phyloP scores from a whole-genome alignment of 441 rosid genomes.

The Erodium trifolium region DNA sequence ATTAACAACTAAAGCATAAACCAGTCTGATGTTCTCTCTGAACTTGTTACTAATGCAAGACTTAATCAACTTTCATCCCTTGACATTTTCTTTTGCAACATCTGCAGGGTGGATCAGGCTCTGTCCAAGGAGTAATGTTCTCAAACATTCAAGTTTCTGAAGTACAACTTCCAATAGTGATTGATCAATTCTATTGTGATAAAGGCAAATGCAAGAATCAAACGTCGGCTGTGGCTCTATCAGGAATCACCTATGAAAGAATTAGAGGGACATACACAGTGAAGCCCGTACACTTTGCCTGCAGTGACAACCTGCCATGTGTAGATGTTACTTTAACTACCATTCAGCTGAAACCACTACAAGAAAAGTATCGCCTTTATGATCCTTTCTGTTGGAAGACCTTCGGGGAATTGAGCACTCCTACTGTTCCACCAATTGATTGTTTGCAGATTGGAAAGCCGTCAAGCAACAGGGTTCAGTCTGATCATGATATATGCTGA shows the following conservation, averaged over 20 bases:
- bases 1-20: no score
- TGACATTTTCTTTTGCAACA: not conserved
- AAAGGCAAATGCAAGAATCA: conserved; percentile 65
- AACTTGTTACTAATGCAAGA: no score
- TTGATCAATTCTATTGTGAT: conserved; percentile 93
- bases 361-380: conserved; percentile 47
- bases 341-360: conserved; percentile 58
- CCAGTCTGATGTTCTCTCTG: no score
- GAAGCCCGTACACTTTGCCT: conserved; percentile 76
- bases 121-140: conserved; percentile 71
- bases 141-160: conserved; percentile 86
- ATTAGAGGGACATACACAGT: conserved; percentile 86
- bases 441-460: conserved; percentile 79
- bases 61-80: no score
- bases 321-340: conserved; percentile 50
- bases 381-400: conserved; percentile 85
- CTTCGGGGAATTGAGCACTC: conserved; percentile 67
- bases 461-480: conserved; percentile 43
- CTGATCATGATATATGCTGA: conserved; percentile 57
- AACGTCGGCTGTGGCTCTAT: conserved; percentile 75
- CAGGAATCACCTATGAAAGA: conserved; percentile 72
- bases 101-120: conserved; percentile 89
- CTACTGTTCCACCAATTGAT: conserved; percentile 64
- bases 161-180: conserved; percentile 79
- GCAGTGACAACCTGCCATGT: conserved; percentile 83